A percentile compares a stretch with the other conserved stretches of the same genome.
phyloP scores from a whole-genome alignment of 2,329 filamentous ascomycete species.

The Calonectria naviculata region DNA sequence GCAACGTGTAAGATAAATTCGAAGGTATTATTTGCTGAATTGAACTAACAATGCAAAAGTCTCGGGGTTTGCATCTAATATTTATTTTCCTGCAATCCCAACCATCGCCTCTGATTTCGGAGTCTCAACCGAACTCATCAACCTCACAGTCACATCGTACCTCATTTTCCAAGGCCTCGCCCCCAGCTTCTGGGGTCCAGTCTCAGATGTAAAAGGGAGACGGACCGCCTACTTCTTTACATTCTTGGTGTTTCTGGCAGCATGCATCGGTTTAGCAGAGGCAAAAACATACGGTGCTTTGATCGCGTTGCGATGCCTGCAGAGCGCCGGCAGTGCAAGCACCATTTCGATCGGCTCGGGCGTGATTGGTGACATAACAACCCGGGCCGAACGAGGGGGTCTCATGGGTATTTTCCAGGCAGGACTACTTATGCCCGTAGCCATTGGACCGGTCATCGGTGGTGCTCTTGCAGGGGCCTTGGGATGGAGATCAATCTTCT shows the following conservation, averaged over 20 bases:
- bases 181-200: constrained; percentile 61
- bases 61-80: constrained; percentile 55
- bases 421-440: constrained; percentile 51
- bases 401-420: constrained; percentile 43
- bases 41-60: constrained; percentile 36
- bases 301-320: constrained; percentile 57
- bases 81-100: constrained; percentile 62
- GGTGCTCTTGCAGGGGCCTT: constrained; percentile 49
- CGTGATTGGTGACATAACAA: constrained; percentile 46
- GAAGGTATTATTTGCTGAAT: neutral
- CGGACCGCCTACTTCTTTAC: constrained; percentile 57
- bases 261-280: constrained; percentile 58
- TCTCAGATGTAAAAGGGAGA: constrained; percentile 59
- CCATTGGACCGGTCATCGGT: constrained; percentile 55
- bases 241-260: constrained; percentile 57
- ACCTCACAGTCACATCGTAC: constrained; percentile 58
- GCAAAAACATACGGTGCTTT: constrained; percentile 54
- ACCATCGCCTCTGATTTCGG: constrained; percentile 55
- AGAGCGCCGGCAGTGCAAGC: constrained; percentile 59
- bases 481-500: constrained; percentile 34
- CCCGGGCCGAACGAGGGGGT: constrained; percentile 40
- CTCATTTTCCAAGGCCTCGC: constrained; percentile 66
- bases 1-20: constrained; percentile 57
- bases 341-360: constrained; percentile 44
- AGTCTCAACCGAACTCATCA: constrained; percentile 52